These are phyloP conservation scores for Seiridium cupressi DNA, from an alignment of 2,329 filamentous ascomycete species.

Conservation along the genomic window DNA sequence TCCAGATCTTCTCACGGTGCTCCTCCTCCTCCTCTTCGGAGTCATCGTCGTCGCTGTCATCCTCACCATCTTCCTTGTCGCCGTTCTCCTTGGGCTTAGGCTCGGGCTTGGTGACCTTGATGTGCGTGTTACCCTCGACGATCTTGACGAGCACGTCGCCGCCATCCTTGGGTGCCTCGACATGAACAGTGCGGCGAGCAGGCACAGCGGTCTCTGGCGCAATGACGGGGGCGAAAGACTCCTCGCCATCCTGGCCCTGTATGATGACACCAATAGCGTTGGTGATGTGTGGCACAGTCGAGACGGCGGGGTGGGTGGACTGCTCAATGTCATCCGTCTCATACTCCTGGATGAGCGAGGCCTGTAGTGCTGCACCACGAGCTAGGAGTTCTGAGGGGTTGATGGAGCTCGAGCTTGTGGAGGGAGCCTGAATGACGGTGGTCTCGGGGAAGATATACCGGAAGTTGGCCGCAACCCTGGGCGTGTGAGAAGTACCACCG, in stretches of 20 bases:
- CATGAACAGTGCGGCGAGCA: slow-evolving; percentile 78
- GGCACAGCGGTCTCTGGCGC: slow-evolving; percentile 86
- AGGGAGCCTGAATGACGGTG: slow-evolving; percentile 78
- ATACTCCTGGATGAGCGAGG: slow-evolving; percentile 90
- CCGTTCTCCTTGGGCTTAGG: slow-evolving; percentile 69
- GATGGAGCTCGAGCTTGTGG: slow-evolving; percentile 73
- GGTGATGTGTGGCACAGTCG: slow-evolving; percentile 85
- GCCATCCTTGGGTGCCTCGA: slow-evolving; percentile 73
- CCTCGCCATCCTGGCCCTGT: slow-evolving; percentile 53
- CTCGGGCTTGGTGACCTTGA: slow-evolving; percentile 89
- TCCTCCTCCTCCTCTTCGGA: slow-evolving; percentile 85
- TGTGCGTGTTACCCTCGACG: slow-evolving; percentile 83
- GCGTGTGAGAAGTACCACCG: slow-evolving; percentile 89
- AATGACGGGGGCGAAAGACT: slow-evolving; percentile 78
- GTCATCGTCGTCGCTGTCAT: slow-evolving; percentile 63
- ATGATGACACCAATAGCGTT: slow-evolving; percentile 84
- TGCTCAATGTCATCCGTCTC: slow-evolving; percentile 92
- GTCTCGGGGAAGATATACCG: slow-evolving; percentile 75
- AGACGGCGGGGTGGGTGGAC: slow-evolving; percentile 92
- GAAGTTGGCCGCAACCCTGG: slow-evolving; percentile 84
- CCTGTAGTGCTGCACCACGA: slow-evolving; percentile 92
- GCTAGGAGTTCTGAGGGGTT: slow-evolving; percentile 91
- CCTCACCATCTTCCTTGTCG: slow-evolving; percentile 50
- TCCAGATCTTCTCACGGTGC: slow-evolving; percentile 87
- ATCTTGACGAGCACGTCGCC: slow-evolving; percentile 88